Evolutionary conservation across 2,329 filamentous ascomycete species (phyloP).

Genomic region (Ophiostoma himal-ulmi): DNA sequence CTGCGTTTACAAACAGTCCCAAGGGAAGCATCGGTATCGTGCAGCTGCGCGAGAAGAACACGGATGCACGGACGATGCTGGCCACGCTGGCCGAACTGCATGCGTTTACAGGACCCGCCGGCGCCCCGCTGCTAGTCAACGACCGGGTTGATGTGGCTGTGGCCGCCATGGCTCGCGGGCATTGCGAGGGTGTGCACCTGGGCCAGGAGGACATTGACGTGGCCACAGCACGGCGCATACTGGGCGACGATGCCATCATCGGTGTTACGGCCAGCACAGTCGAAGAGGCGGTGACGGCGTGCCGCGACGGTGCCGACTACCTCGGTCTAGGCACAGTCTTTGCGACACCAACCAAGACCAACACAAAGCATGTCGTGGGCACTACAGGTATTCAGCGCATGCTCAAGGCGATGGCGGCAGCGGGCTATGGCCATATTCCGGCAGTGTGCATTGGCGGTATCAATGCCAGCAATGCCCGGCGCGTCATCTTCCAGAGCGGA

Average conservation of each 20-base stretch:
- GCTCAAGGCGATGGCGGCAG: conserved; percentile 52
- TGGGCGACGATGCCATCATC: conserved; percentile 74
- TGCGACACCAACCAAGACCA: conserved; percentile 61
- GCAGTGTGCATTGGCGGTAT: conserved; percentile 88
- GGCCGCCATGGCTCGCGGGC: conserved; percentile 75
- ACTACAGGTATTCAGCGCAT: conserved; percentile 64
- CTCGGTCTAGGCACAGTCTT: conserved; percentile 87
- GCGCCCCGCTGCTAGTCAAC: conserved; percentile 74
- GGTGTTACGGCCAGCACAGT: conserved; percentile 76
- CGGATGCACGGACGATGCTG: conserved; percentile 66
- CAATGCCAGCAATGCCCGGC: conserved; percentile 67
- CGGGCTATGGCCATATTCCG: conserved; percentile 42
- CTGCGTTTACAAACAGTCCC: conserved; percentile 68
- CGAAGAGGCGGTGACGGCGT: conserved; percentile 67
- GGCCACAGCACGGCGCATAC: conserved; percentile 59
- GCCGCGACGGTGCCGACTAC: conserved; percentile 76
- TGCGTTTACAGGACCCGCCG: conserved; percentile 50
- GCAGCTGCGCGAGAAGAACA: conserved; percentile 85
- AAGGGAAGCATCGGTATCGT: conserved; percentile 47
- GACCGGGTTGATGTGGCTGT: conserved; percentile 86
- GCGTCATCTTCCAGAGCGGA: conserved; percentile 65
- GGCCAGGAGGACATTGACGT: conserved; percentile 80
- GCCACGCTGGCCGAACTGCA: conserved; percentile 67
- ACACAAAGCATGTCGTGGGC: conserved; percentile 77
- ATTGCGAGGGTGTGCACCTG: conserved; percentile 87